phyloP scores from a whole-genome alignment of 2,329 filamentous ascomycete species.

The Plectosphaerella cucumerina region DNA sequence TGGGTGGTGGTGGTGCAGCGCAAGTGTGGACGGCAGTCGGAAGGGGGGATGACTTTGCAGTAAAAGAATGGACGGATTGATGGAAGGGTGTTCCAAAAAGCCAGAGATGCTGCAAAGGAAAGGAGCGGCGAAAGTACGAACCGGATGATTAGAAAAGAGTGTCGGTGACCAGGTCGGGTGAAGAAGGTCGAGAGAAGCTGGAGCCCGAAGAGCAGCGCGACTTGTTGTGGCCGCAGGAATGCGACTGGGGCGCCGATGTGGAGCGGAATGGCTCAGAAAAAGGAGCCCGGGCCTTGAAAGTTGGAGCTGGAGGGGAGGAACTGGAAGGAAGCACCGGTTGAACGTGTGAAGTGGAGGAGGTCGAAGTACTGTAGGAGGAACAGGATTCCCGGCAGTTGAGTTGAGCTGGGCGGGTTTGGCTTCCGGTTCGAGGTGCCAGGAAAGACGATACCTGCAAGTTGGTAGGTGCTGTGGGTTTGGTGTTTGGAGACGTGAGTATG shows the following conservation, averaged over 20 bases:
- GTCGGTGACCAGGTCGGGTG: background rate
- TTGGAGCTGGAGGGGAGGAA: too few relatives aligned
- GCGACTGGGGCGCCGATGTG: background rate
- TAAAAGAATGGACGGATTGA: background rate
- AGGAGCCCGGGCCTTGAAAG: too few relatives aligned
- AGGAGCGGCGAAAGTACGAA: background rate
- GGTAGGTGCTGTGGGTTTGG: too few relatives aligned
- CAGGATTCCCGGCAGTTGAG: too few relatives aligned
- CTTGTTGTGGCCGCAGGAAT: background rate
- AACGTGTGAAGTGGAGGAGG: too few relatives aligned
- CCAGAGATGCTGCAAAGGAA: background rate
- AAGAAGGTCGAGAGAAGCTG: background rate
- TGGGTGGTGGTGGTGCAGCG: background rate
- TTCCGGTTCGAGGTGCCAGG: too few relatives aligned
- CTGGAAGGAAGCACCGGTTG: too few relatives aligned
- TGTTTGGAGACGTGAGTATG: too few relatives aligned
- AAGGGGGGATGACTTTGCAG: background rate
- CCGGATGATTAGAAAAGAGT: background rate
- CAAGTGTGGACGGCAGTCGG: background rate
- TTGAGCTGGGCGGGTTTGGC: too few relatives aligned
- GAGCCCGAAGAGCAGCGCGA: background rate
- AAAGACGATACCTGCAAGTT: too few relatives aligned
- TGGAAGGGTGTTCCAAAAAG: background rate
- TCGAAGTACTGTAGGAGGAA: too few relatives aligned
- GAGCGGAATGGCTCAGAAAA: too few relatives aligned